Conservation (phyloP, 2,329 filamentous ascomycete species). For the Fusarium verticillioides region DNA sequence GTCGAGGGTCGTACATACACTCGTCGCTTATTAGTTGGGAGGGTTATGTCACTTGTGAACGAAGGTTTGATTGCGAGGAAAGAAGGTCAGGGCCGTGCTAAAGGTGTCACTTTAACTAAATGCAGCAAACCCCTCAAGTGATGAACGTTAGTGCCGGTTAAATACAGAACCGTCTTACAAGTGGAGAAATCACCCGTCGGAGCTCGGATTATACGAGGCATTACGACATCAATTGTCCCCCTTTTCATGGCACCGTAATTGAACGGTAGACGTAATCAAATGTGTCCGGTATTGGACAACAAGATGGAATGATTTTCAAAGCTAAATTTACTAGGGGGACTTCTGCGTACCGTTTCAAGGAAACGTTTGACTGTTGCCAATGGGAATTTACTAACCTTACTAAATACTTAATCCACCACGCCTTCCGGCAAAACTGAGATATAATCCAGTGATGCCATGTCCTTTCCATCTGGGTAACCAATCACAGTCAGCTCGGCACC, state of each 20-base stretch:
- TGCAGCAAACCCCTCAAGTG: not conserved
- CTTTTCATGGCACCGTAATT: not conserved
- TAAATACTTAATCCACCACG: not conserved
- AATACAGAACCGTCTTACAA: not conserved
- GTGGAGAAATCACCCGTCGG: not conserved
- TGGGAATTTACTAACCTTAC: not conserved
- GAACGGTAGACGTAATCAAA: not conserved
- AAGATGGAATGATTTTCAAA: too few species aligned
- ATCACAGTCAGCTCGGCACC: not conserved
- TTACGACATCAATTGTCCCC: too few species aligned
- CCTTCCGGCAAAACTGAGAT: not conserved
- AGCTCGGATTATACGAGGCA: too few species aligned
- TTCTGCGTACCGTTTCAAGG: fast-evolving
- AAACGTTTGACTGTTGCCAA: not conserved
- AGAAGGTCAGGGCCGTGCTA: not conserved
- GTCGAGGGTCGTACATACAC: not conserved
- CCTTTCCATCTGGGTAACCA: not conserved
- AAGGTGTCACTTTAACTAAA: not conserved
- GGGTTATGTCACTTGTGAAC: too few species aligned
- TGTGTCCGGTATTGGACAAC: not conserved
- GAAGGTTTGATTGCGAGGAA: not conserved
- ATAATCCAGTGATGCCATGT: not conserved
- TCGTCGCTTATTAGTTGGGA: too few species aligned
- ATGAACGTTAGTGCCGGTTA: not conserved
- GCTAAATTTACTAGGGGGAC: too few species aligned